Evolutionary conservation across 768 basidiomycete species (phyloP).

Genomic region (Amanita subjunquillea): DNA sequence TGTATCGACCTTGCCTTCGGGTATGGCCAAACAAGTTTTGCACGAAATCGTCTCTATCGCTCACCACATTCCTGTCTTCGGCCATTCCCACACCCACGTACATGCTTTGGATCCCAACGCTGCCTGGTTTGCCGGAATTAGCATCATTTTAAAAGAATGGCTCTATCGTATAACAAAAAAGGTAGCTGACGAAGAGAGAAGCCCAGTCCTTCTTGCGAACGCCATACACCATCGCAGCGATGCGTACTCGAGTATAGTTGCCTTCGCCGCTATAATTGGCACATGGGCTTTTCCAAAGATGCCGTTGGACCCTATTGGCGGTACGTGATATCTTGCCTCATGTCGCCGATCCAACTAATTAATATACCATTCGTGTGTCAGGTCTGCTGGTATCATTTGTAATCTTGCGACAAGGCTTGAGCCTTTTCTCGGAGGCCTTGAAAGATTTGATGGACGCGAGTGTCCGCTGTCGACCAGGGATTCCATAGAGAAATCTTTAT

Average conservation of each 20-base stretch:
- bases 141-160: conserved; percentile 86
- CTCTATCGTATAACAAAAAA: conserved; percentile 80
- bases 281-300: conserved; percentile 78
- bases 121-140: conserved; percentile 86
- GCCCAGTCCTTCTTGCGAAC: conserved; percentile 90
- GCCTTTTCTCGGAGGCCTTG: conserved; percentile 58
- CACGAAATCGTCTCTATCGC: conserved; percentile 44
- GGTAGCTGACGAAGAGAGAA: conserved; percentile 86
- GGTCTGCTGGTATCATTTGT: conserved; percentile 85
- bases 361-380: conserved; percentile 15
- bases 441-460: conserved; percentile 81
- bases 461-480: conserved; percentile 42
- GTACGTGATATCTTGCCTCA: conserved; percentile 28
- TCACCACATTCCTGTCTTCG: conserved; percentile 39
- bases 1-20: conserved; percentile 52
- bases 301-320: conserved; percentile 91
- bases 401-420: conserved; percentile 71
- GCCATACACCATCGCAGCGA: conserved; percentile 97
- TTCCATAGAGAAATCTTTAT: conserved; percentile 44
- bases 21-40: conserved; percentile 54
- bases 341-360: background rate
- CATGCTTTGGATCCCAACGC: conserved; percentile 84
- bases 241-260: conserved; percentile 87
- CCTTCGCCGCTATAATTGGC: conserved; percentile 86
- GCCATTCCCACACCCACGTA: conserved; percentile 46